Conservation (phyloP, 768 basidiomycete species). For the Naganishia vaughanmartiniae region DNA sequence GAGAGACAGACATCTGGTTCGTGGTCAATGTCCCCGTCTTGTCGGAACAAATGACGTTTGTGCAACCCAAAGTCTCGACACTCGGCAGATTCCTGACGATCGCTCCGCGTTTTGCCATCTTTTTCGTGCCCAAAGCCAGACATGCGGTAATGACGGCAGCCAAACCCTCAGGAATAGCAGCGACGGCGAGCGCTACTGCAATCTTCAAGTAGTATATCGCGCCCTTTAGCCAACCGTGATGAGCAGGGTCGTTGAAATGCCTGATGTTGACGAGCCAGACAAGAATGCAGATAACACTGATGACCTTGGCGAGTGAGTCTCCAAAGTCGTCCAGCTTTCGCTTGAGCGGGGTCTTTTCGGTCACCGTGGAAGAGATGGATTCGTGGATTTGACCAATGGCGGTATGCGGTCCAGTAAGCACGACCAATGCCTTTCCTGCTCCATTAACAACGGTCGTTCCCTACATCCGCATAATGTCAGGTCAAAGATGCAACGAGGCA, state of each 20-base stretch:
- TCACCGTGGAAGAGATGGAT: slow-evolving; percentile 87
- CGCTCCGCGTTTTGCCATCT: slow-evolving; percentile 98
- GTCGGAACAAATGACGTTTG: slow-evolving; percentile 97
- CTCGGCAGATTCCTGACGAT: slow-evolving; percentile 94
- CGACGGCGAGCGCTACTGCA: slow-evolving; percentile 96
- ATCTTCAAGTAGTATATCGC: slow-evolving; percentile 99
- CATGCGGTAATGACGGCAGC: slow-evolving; percentile 98
- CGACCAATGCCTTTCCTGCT: slow-evolving; percentile 78
- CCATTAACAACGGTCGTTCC: slow-evolving; percentile 97
- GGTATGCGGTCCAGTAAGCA: slow-evolving; percentile 78
- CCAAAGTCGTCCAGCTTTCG: slow-evolving; percentile 98
- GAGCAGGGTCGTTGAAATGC: slow-evolving; percentile 92
- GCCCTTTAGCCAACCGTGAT: slow-evolving; percentile 84
- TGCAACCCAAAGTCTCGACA: slow-evolving; percentile 95
- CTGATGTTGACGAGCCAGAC: slow-evolving; percentile 97
- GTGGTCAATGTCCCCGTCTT: slow-evolving; percentile 91
- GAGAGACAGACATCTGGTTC: slow-evolving; percentile 93
- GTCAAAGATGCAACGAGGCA: not conserved
- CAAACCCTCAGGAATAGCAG: slow-evolving; percentile 97
- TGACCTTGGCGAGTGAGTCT: slow-evolving; percentile 95
- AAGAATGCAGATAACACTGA: slow-evolving; percentile 90
- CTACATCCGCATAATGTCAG: slow-evolving; percentile 53
- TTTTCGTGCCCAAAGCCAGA: slow-evolving; percentile 92
- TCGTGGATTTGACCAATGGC: slow-evolving; percentile 97
- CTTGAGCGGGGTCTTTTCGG: slow-evolving; percentile 94